phyloP scores from a whole-genome alignment of 163 green algal genomes.

The Chloroidium sp. region DNA sequence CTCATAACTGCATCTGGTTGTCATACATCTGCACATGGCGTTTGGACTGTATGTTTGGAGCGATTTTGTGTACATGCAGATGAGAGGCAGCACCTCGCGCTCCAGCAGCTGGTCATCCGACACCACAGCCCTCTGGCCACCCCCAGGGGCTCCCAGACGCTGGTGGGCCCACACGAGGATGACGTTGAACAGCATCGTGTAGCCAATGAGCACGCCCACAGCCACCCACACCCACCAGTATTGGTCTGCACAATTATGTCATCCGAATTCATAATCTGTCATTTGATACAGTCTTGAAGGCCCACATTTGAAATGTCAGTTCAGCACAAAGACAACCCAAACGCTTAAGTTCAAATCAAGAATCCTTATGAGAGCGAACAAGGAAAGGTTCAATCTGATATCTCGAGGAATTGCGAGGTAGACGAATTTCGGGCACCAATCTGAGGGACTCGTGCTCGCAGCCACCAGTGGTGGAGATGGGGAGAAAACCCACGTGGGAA shows the following conservation, averaged over 20 bases:
- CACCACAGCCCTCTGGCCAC: not conserved
- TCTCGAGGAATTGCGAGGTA: too few species aligned
- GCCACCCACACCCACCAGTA: slow-evolving; percentile 8
- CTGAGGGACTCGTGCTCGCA: too few species aligned
- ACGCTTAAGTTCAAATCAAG: too few species aligned
- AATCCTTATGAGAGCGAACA: too few species aligned
- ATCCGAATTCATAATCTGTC: too few species aligned
- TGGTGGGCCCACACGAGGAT: slow-evolving; percentile 13
- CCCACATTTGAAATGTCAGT: too few species aligned
- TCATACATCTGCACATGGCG: too few species aligned
- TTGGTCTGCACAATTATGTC: not conserved
- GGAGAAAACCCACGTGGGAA: not conserved
- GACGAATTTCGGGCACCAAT: too few species aligned
- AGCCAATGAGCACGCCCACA: slow-evolving; percentile 8
- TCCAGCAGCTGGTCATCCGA: slow-evolving; percentile 11
- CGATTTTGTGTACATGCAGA: not conserved
- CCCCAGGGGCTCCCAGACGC: slow-evolving; percentile 1
- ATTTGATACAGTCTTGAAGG: too few species aligned
- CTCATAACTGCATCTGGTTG: too few species aligned
- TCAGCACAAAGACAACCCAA: too few species aligned
- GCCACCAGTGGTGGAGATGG: not conserved
- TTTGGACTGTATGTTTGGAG: not conserved
- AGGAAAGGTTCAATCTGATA: too few species aligned
- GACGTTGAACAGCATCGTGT: slow-evolving; percentile 17
- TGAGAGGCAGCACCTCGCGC: not conserved